These are phyloP conservation scores for Pythium aristosporum DNA, from an alignment of 352 stramenopile species.

Conservation along the genomic window DNA sequence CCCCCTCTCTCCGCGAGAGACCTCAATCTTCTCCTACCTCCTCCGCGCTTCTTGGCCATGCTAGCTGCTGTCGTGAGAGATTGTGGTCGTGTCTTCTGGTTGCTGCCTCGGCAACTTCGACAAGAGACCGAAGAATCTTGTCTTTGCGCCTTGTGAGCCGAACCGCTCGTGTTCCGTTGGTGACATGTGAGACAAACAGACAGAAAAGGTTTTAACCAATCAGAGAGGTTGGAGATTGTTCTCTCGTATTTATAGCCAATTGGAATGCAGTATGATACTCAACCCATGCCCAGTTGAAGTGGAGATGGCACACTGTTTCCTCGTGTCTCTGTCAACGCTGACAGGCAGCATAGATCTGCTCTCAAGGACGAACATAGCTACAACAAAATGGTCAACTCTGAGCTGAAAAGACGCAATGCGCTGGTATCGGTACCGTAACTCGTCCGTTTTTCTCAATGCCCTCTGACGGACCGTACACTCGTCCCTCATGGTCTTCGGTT, in stretches of 20 bases:
- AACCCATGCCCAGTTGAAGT: constrained; percentile 1
- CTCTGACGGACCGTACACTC: too few species aligned
- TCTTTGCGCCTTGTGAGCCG: constrained; percentile 6
- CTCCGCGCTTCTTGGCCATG: constrained; percentile 68
- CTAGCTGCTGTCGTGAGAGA: not conserved
- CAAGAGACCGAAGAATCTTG: constrained; percentile 5
- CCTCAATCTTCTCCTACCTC: constrained; percentile 33
- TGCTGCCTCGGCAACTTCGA: constrained; percentile 8
- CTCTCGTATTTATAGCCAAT: not conserved
- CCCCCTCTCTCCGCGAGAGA: not conserved
- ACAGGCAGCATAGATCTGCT: not conserved
- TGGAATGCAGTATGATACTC: not conserved
- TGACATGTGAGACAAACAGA: constrained; percentile 11
- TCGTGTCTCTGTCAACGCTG: not conserved
- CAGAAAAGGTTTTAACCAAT: constrained; percentile 1
- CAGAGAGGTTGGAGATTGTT: not conserved
- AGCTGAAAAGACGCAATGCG: too few species aligned
- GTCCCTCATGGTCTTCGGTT: too few species aligned
- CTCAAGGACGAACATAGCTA: too few species aligned
- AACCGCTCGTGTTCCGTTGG: not conserved
- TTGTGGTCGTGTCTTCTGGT: constrained; percentile 1
- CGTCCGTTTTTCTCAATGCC: too few species aligned
- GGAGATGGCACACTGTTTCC: not conserved
- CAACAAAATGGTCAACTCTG: too few species aligned
- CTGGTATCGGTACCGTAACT: too few species aligned